These are phyloP conservation scores for Mycena capillaripes DNA, from an alignment of 768 basidiomycete genomes.

Conservation along the genomic window DNA sequence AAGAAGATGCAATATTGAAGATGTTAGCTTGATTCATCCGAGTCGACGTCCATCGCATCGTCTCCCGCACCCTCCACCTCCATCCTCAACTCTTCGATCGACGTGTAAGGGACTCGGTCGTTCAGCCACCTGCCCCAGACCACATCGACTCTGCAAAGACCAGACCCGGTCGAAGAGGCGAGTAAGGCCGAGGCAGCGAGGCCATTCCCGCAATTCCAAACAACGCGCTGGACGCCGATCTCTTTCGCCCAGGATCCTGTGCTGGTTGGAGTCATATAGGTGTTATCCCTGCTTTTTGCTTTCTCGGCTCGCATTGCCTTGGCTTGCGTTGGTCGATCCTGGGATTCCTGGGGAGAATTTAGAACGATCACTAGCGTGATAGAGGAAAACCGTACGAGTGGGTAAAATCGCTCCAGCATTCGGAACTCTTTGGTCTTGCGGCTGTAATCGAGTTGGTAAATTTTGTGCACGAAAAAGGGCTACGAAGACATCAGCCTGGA, in stretches of 20 bases:
- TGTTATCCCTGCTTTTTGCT: constrained; percentile 49
- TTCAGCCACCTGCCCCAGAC: constrained; percentile 82
- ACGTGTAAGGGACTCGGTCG: constrained; percentile 75
- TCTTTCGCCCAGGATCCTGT: constrained; percentile 86
- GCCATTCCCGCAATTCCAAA: constrained; percentile 87
- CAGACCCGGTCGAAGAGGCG: constrained; percentile 87
- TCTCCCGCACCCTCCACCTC: constrained; percentile 61
- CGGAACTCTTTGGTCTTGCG: constrained; percentile 80
- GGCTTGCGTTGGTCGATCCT: constrained; percentile 58
- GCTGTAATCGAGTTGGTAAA: constrained; percentile 92
- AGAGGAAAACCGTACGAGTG: constrained; percentile 62
- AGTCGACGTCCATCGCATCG: constrained; percentile 58
- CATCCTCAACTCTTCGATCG: constrained; percentile 71
- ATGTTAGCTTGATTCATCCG: constrained; percentile 48
- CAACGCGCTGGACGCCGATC: constrained; percentile 81
- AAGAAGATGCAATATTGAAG: neutral
- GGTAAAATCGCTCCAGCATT: constrained; percentile 90
- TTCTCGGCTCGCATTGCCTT: constrained; percentile 52
- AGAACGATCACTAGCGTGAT: neutral
- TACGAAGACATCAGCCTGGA: constrained; percentile 42
- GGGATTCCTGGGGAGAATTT: constrained; percentile 58
- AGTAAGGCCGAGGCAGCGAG: constrained; percentile 70
- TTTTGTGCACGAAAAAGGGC: constrained; percentile 84
- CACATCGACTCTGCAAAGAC: constrained; percentile 89
- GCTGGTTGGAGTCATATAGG: constrained; percentile 49